Evolutionary conservation across 352 stramenopile genomes (phyloP).

Genomic region (Albugo candida): DNA sequence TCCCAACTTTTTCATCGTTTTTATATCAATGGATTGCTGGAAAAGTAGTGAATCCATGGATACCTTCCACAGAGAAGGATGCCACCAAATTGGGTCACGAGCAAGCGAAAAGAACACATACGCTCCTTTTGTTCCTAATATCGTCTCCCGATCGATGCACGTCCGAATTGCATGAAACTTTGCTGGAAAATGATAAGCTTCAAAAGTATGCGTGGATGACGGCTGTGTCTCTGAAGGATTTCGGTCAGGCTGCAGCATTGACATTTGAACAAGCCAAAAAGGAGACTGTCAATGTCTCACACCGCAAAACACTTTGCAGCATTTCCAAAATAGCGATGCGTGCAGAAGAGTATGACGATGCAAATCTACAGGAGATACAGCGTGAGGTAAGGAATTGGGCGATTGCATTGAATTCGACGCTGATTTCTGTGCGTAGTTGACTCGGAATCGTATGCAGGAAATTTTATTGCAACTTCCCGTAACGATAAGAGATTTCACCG

Average conservation of each 20-base stretch:
- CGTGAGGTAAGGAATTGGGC: constrained; percentile 30
- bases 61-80: constrained; percentile 18
- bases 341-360: constrained; percentile 19
- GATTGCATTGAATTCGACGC: not conserved
- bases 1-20: constrained; percentile 38
- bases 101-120: not conserved
- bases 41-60: constrained; percentile 50
- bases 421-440: constrained; percentile 16
- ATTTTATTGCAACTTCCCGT: constrained; percentile 30
- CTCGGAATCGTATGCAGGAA: constrained; percentile 33
- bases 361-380: constrained; percentile 38
- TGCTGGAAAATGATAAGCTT: constrained; percentile 20
- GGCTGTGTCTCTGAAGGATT: constrained; percentile 37
- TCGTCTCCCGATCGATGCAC: too few species aligned
- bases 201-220: constrained; percentile 45
- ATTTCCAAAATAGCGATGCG: constrained; percentile 63
- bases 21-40: constrained; percentile 62
- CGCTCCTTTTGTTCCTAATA: not conserved
- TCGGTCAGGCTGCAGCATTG: constrained; percentile 29
- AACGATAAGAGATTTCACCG: too few species aligned
- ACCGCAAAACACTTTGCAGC: constrained; percentile 58
- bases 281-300: constrained; percentile 29
- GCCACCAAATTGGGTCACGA: not conserved
- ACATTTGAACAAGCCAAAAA: constrained; percentile 28
- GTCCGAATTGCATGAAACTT: not conserved